phyloP scores from a whole-genome alignment of 2,329 filamentous ascomycete species.

The Claviceps spartinae region DNA sequence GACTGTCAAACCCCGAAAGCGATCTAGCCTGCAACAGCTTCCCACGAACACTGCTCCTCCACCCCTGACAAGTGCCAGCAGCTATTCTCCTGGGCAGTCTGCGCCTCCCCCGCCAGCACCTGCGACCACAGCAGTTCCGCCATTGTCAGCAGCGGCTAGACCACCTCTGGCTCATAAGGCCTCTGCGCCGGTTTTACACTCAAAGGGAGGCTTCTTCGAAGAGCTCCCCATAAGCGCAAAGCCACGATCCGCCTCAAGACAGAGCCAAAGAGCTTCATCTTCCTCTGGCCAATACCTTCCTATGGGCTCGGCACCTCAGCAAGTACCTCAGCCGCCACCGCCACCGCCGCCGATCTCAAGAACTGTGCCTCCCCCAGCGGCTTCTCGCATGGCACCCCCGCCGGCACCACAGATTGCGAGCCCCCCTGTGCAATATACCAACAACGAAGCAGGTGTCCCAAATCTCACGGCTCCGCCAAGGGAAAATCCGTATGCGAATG shows the following conservation, averaged over 20 bases:
- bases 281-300: slow-evolving; percentile 23
- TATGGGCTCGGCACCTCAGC: background rate
- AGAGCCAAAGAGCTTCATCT: slow-evolving; percentile 26
- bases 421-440: slow-evolving; percentile 8
- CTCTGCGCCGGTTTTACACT: slow-evolving; percentile 20
- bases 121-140: slow-evolving; percentile 8
- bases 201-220: slow-evolving; percentile 57
- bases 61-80: slow-evolving; percentile 50
- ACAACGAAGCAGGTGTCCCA: slow-evolving; percentile 14
- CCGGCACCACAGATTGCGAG: slow-evolving; percentile 8
- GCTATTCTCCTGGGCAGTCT: slow-evolving; percentile 22
- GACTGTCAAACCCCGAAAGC: slow-evolving; percentile 51
- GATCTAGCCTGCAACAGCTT: slow-evolving; percentile 43
- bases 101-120: slow-evolving; percentile 11
- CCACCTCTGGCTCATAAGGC: slow-evolving; percentile 23
- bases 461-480: slow-evolving; percentile 40
- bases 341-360: slow-evolving; percentile 17
- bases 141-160: background rate
- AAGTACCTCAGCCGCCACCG: slow-evolving; percentile 10
- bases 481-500: slow-evolving; percentile 38
- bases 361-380: slow-evolving; percentile 13
- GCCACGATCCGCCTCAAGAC: slow-evolving; percentile 46
- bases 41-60: slow-evolving; percentile 30
- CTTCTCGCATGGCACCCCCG: slow-evolving; percentile 9
- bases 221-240: slow-evolving; percentile 54